phyloP scores from a whole-genome alignment of 768 basidiomycete genomes.

The Mycena capillaripes region DNA sequence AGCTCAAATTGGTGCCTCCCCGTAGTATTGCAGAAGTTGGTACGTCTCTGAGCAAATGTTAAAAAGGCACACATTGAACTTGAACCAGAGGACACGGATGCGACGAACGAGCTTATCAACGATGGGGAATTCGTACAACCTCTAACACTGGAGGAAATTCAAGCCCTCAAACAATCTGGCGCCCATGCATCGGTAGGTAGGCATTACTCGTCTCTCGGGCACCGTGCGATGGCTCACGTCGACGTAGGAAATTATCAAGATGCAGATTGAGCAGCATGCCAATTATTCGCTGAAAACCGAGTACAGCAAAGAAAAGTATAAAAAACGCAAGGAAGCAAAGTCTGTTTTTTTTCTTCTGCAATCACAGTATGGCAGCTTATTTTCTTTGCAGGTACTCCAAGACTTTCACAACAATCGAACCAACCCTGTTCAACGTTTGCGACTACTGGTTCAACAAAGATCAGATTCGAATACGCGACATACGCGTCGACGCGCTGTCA shows the following conservation, averaged over 20 bases:
- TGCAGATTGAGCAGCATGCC: constrained; percentile 93
- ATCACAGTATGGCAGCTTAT: background rate
- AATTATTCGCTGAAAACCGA: constrained; percentile 96
- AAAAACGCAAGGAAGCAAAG: constrained; percentile 97
- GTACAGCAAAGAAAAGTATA: constrained; percentile 99
- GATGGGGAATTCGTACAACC: constrained; percentile 90
- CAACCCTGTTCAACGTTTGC: constrained; percentile 89
- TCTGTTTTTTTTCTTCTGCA: constrained; percentile 51
- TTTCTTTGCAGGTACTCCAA: constrained; percentile 79
- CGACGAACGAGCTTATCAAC: constrained; percentile 96
- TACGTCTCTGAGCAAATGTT: constrained; percentile 51
- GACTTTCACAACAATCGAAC: constrained; percentile 88
- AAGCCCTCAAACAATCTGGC: constrained; percentile 85
- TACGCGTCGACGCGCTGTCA: constrained; percentile 90
- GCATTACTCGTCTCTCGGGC: constrained; percentile 12
- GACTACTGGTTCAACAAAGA: constrained; percentile 93
- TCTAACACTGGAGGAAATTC: constrained; percentile 87
- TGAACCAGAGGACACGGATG: constrained; percentile 90
- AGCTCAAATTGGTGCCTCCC: constrained; percentile 72
- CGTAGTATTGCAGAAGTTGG: constrained; percentile 85
- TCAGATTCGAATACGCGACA: constrained; percentile 82
- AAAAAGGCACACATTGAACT: background rate
- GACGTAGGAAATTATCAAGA: constrained; percentile 91
- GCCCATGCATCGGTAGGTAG: constrained; percentile 77
- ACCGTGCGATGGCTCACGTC: constrained; percentile 22